Evolutionary conservation across 345 rosid genomes (phyloP).

Genomic region (Capsella bursapastoris): DNA sequence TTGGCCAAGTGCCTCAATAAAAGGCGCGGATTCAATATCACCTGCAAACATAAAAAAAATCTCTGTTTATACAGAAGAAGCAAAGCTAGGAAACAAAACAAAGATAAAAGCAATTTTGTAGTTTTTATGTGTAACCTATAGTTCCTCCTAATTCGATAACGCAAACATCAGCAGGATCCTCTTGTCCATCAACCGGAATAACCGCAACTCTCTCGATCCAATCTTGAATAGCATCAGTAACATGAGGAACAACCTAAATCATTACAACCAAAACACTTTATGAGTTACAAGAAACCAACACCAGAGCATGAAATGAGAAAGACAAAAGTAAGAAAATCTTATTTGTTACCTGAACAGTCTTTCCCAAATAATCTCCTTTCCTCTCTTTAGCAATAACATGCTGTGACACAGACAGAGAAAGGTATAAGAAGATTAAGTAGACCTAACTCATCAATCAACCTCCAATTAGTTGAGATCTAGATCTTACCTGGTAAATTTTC

Average conservation of each 20-base stretch:
- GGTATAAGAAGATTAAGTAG: slow-evolving; percentile 9
- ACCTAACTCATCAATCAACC: slow-evolving; percentile 29
- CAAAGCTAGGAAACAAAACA: background rate
- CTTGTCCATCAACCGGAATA: slow-evolving; percentile 82
- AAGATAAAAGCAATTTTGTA: background rate
- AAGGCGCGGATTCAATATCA: slow-evolving; percentile 92
- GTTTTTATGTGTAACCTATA: slow-evolving; percentile 55
- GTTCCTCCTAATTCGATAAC: slow-evolving; percentile 98
- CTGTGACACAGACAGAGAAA: slow-evolving; percentile 48
- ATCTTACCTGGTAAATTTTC: slow-evolving; percentile 73
- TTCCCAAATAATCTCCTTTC: slow-evolving; percentile 93
- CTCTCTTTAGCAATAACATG: slow-evolving; percentile 86
- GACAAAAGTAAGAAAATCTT: background rate
- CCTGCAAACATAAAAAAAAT: slow-evolving; percentile 55
- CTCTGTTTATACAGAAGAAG: slow-evolving; percentile 32
- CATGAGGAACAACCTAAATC: slow-evolving; percentile 83
- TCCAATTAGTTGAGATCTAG: slow-evolving; percentile 30
- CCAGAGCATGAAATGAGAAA: slow-evolving; percentile 17
- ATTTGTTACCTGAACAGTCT: slow-evolving; percentile 80
- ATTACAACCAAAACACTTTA: slow-evolving; percentile 21
- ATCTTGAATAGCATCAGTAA: slow-evolving; percentile 93
- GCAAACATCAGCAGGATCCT: slow-evolving; percentile 90
- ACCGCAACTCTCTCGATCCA: slow-evolving; percentile 86
- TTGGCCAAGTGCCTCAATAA: slow-evolving; percentile 91
- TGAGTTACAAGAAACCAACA: background rate